phyloP scores from a whole-genome alignment of 78 protist genomes.

The Abeoforma whisleri region DNA sequence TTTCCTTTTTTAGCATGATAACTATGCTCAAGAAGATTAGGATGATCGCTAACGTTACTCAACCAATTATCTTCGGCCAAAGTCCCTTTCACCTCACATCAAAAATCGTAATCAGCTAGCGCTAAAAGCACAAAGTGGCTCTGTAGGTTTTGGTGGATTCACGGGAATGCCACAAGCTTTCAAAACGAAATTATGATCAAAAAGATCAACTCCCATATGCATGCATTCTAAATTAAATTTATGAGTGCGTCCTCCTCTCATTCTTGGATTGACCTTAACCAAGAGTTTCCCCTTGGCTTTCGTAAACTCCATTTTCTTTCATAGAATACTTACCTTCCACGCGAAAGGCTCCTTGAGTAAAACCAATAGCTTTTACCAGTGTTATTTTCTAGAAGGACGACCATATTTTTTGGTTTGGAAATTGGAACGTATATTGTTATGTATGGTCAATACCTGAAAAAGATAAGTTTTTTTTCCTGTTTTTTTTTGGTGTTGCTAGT shows the following conservation, averaged over 20 bases:
- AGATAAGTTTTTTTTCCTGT: too few relatives aligned
- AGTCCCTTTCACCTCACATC: not conserved
- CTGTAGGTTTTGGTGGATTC: slow-evolving; percentile 29
- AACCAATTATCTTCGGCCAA: not conserved
- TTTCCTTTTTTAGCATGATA: not conserved
- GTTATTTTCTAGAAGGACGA: too few relatives aligned
- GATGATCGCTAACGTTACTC: slow-evolving; percentile 11
- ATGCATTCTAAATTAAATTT: not conserved
- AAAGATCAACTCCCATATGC: slow-evolving; percentile 27
- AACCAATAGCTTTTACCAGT: slow-evolving; percentile 32
- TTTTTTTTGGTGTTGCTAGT: too few relatives aligned
- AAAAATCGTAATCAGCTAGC: slow-evolving; percentile 23
- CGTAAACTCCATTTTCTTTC: too few relatives aligned
- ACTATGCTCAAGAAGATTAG: slow-evolving; percentile 1
- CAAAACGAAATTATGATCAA: slow-evolving; percentile 7
- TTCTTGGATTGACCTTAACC: slow-evolving; percentile 21
- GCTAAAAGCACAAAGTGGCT: slow-evolving; percentile 25
- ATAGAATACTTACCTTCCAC: slow-evolving; percentile 11
- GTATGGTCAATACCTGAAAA: too few relatives aligned
- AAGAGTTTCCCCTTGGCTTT: not conserved
- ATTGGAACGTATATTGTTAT: too few relatives aligned
- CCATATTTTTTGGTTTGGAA: too few relatives aligned
- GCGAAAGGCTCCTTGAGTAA: slow-evolving; percentile 28
- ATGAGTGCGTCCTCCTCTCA: slow-evolving; percentile 36
- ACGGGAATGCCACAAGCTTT: not conserved